These are phyloP conservation scores for Triticum aestivum DNA, from an alignment of 176 grass and related monocot species.

Conservation along the genomic window IWGSC_CS_RefSeq_v2.1 NC_057794.1:75660577-75661076, in stretches of 20 bases:
- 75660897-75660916: constrained; percentile 98
- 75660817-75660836: constrained; percentile 97
- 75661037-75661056: not conserved
- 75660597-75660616: constrained; percentile 88
- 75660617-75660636: constrained; percentile 78
- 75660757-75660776: constrained; percentile 86
- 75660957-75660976: not conserved
- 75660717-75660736: constrained; percentile 87
- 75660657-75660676: constrained; percentile 95
- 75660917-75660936: constrained; percentile 70
- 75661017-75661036: not conserved
- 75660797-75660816: constrained; percentile 99
- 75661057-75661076: not conserved
- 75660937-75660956: constrained; percentile 20
- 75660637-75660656: constrained; percentile 98
- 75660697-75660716: constrained; percentile 95
- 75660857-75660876: constrained; percentile 95
- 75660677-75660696: constrained; percentile 89
- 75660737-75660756: constrained; percentile 99
- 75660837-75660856: constrained; percentile 94
- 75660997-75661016: not conserved
- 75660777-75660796: constrained; percentile 95
- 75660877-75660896: constrained; percentile 92
- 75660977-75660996: not conserved
- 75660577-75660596: constrained; percentile 98